Evolutionary conservation across 106 monocot genomes (phyloP).

Genomic region (Apostasia shenzhenica): DNA sequence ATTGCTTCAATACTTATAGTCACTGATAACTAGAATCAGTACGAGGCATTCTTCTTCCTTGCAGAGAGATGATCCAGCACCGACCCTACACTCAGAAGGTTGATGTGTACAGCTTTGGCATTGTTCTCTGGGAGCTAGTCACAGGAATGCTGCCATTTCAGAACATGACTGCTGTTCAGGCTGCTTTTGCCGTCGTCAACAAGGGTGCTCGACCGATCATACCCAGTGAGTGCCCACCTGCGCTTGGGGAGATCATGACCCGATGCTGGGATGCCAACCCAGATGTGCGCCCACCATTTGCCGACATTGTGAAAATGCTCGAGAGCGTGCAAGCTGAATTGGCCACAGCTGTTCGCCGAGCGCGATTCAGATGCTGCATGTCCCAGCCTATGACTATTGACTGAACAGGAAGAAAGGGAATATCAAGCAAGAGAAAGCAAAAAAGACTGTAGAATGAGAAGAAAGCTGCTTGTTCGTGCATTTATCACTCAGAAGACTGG

Average conservation of each 20-base stretch:
- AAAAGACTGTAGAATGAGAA: background rate
- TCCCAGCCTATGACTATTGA: conserved; percentile 20
- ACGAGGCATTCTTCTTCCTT: background rate
- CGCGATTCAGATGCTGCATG: conserved; percentile 31
- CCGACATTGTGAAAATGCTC: conserved; percentile 19
- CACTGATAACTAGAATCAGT: too few species aligned
- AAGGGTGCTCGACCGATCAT: conserved; percentile 24
- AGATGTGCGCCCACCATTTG: conserved; percentile 22
- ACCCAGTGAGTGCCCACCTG: conserved; percentile 21
- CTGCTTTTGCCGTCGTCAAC: conserved; percentile 36
- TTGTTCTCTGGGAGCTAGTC: conserved; percentile 33
- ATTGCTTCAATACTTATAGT: too few species aligned
- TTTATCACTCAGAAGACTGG: background rate
- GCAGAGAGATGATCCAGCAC: conserved; percentile 26
- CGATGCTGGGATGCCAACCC: conserved; percentile 36
- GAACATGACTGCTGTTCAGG: conserved; percentile 36
- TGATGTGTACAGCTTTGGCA: conserved; percentile 37
- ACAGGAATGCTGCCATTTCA: conserved; percentile 31
- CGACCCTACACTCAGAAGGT: conserved; percentile 29
- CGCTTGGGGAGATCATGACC: conserved; percentile 23
- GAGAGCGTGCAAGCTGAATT: conserved; percentile 10
- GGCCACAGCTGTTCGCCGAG: conserved; percentile 11
- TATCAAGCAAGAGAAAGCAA: background rate
- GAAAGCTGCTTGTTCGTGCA: background rate
- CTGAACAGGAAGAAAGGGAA: background rate